Percentiles rank a stretch among this genome's conserved stretches.
Conservation (phyloP, 495 filamentous ascomycete species). For the Usnea hakonensis region DNA sequence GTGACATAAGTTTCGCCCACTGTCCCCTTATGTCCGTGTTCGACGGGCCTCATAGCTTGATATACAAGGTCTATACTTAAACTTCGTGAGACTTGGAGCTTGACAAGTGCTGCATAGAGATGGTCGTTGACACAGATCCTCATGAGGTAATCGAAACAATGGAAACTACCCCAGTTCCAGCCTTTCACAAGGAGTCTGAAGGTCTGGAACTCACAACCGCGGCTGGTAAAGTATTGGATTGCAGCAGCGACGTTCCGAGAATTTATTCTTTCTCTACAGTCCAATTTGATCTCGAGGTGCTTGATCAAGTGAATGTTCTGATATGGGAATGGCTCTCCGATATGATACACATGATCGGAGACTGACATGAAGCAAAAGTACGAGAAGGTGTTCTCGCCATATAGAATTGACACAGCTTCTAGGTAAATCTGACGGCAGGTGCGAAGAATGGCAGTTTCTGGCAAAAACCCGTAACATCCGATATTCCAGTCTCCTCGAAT, state of each 20-base stretch:
- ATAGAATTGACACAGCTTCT: background rate
- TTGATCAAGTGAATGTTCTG: background rate
- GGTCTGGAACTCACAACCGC: background rate
- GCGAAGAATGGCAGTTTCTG: background rate
- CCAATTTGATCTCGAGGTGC: background rate
- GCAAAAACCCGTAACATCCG: background rate
- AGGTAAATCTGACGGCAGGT: background rate
- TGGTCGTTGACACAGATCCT: background rate
- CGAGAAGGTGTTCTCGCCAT: background rate
- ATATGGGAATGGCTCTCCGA: background rate
- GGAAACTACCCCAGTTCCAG: too few species aligned
- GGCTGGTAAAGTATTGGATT: background rate
- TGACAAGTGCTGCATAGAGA: background rate
- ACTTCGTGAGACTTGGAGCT: background rate
- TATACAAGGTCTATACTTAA: background rate
- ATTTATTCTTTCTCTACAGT: background rate
- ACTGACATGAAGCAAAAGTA: background rate
- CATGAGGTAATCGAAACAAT: too few species aligned
- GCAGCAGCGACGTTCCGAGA: background rate
- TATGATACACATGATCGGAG: background rate
- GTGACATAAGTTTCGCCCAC: too few species aligned
- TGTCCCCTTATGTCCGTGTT: too few species aligned
- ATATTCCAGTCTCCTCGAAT: too few species aligned
- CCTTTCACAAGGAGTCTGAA: background rate
- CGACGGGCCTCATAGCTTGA: background rate